Percentiles rank a stretch among this genome's conserved stretches.
Conservation (phyloP, 345 rosid genomes). For the Salix purpurea region DNA sequence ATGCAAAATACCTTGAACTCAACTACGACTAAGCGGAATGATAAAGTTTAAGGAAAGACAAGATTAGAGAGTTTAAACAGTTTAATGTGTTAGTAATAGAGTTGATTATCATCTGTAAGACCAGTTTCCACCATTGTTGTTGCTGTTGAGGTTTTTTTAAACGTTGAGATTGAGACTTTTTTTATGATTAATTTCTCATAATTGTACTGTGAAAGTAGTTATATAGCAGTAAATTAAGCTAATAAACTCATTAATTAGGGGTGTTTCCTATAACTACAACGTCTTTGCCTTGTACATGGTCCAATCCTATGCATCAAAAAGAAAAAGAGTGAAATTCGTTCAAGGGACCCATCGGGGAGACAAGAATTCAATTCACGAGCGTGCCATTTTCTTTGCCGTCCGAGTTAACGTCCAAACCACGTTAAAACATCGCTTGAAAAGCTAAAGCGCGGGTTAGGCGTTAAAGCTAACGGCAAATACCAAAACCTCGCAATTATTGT, state of each 20-base stretch:
- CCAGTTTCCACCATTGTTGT: no score
- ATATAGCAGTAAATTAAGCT: background rate
- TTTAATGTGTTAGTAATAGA: no score
- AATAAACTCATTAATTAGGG: conserved; percentile 4
- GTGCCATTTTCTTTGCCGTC: conserved; percentile 18
- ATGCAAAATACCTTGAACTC: no score
- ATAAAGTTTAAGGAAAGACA: no score
- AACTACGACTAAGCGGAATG: no score
- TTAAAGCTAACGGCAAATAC: conserved; percentile 23
- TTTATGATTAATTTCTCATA: no score
- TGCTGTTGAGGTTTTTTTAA: no score
- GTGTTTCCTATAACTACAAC: conserved; percentile 11
- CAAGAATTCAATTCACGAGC: conserved; percentile 17
- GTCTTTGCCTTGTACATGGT: background rate
- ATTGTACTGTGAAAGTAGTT: no score
- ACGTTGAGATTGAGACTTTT: no score
- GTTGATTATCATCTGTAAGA: no score
- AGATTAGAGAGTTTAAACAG: no score
- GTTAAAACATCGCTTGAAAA: background rate
- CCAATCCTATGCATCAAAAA: background rate
- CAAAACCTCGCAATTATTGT: conserved; percentile 25
- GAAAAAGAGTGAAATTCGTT: conserved; percentile 7
- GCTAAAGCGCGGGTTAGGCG: conserved; percentile 10
- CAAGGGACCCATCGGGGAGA: conserved; percentile 12
- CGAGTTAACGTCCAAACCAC: conserved; percentile 11